Percentiles rank a stretch among this genome's conserved stretches.
These are phyloP conservation scores for Tetradesmus lagerheimii DNA, from an alignment of 139 green algal genomes.

Conservation along the genomic window DNA sequence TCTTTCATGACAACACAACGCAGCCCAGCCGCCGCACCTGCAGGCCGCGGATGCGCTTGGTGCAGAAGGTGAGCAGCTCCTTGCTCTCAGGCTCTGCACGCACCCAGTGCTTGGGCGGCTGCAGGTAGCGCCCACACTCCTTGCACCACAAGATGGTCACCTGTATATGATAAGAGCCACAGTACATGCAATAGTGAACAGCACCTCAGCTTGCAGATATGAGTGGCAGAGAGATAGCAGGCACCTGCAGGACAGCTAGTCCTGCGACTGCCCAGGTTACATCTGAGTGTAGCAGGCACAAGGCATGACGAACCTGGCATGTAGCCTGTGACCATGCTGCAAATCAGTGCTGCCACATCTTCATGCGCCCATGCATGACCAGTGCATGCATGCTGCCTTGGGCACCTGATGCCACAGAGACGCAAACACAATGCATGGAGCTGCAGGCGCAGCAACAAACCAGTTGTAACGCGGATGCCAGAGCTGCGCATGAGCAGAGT, in stretches of 20 bases:
- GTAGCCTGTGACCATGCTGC: neutral
- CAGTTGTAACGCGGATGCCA: neutral
- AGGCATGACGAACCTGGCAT: neutral
- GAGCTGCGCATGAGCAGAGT: neutral
- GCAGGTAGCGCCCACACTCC: conserved; percentile 94
- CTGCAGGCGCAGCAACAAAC: neutral
- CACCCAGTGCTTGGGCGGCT: conserved; percentile 97
- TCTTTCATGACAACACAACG: too few species aligned
- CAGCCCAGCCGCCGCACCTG: neutral
- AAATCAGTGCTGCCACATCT: neutral
- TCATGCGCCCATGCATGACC: neutral
- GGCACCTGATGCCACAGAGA: neutral
- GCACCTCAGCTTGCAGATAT: too few species aligned
- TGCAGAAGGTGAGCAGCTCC: conserved; percentile 97
- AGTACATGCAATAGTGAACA: neutral
- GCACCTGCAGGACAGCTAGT: too few species aligned
- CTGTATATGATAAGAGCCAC: conserved; percentile 38
- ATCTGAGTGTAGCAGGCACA: neutral
- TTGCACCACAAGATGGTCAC: conserved; percentile 94
- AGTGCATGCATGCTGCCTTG: neutral
- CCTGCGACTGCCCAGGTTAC: too few species aligned
- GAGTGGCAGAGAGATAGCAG: neutral
- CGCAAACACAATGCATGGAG: neutral
- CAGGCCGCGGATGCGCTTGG: conserved; percentile 95
- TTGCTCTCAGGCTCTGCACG: conserved; percentile 92